These are phyloP conservation scores for Pichia heedii DNA, from an alignment of 805 yeast genomes.

Conservation along the genomic window DNA sequence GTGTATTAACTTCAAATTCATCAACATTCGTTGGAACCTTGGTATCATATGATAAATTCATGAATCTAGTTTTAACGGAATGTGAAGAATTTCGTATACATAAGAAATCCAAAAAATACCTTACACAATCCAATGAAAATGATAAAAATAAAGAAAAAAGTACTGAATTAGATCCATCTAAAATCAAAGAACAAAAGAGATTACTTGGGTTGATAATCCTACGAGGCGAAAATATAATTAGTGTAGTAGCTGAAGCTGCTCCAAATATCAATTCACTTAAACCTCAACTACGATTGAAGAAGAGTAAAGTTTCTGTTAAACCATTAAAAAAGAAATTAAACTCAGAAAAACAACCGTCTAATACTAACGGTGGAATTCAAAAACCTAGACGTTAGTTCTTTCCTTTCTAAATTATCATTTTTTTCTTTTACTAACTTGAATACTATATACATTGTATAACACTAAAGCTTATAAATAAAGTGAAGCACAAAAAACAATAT, in stretches of 20 bases:
- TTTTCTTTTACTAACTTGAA: too few relatives aligned
- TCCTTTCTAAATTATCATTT: not conserved
- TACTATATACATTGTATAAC: too few relatives aligned
- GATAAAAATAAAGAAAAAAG: constrained; percentile 5
- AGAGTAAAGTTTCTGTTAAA: constrained; percentile 26
- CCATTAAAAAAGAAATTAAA: constrained; percentile 19
- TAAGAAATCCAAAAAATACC: constrained; percentile 40
- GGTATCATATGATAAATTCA: constrained; percentile 80
- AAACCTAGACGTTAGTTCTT: constrained; percentile 5
- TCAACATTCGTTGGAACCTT: constrained; percentile 72
- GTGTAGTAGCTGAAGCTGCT: constrained; percentile 63
- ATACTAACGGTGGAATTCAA: constrained; percentile 6
- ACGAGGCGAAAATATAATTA: constrained; percentile 81
- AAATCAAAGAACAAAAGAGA: constrained; percentile 56
- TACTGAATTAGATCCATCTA: constrained; percentile 26
- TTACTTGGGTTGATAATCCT: constrained; percentile 72
- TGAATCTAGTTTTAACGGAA: constrained; percentile 79
- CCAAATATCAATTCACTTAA: constrained; percentile 28
- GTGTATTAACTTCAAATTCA: constrained; percentile 69
- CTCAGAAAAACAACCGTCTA: constrained; percentile 8
- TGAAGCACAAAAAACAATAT: constrained; percentile 95
- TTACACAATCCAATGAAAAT: too few relatives aligned
- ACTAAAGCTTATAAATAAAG: constrained; percentile 55
- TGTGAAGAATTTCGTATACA: constrained; percentile 77
- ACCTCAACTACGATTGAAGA: constrained; percentile 25